phyloP scores from a whole-genome alignment of 306 rosid species.

The Prunus armeniaca region DNA sequence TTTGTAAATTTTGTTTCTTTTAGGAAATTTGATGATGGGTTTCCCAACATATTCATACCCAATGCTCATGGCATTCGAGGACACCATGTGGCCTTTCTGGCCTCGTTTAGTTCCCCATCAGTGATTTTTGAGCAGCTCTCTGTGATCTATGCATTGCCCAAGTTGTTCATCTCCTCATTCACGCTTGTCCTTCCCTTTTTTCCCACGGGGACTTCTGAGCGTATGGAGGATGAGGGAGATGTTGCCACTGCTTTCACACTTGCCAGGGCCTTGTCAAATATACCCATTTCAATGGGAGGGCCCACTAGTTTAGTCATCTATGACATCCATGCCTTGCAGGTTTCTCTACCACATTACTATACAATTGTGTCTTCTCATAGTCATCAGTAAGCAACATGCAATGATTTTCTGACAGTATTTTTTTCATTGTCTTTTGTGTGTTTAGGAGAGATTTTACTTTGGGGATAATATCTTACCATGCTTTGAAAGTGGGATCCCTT shows the following conservation, averaged over 20 bases:
- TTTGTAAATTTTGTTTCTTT: slow-evolving; percentile 21
- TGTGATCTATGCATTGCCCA: slow-evolving; percentile 89
- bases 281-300: slow-evolving; percentile 97
- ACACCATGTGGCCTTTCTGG: slow-evolving; percentile 89
- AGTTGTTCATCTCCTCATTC: slow-evolving; percentile 79
- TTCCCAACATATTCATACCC: slow-evolving; percentile 95
- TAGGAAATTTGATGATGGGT: slow-evolving; percentile 96
- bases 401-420: slow-evolving; percentile 5
- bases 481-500: slow-evolving; percentile 95
- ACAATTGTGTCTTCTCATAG: neutral
- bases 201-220: slow-evolving; percentile 92
- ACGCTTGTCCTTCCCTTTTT: slow-evolving; percentile 94
- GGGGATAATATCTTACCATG: slow-evolving; percentile 96
- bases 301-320: slow-evolving; percentile 92
- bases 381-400: slow-evolving; percentile 1
- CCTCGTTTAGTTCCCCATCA: slow-evolving; percentile 88
- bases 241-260: slow-evolving; percentile 94
- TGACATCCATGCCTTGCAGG: slow-evolving; percentile 99
- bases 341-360: slow-evolving; percentile 15
- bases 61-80: slow-evolving; percentile 96
- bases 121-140: slow-evolving; percentile 97
- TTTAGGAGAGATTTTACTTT: slow-evolving; percentile 93
- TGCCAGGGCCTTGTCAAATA: slow-evolving; percentile 87
- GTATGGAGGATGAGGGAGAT: slow-evolving; percentile 99
- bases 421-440: slow-evolving; percentile 22